phyloP scores from a whole-genome alignment of 805 yeast species.

The Kurtzmaniella fragi region DNA sequence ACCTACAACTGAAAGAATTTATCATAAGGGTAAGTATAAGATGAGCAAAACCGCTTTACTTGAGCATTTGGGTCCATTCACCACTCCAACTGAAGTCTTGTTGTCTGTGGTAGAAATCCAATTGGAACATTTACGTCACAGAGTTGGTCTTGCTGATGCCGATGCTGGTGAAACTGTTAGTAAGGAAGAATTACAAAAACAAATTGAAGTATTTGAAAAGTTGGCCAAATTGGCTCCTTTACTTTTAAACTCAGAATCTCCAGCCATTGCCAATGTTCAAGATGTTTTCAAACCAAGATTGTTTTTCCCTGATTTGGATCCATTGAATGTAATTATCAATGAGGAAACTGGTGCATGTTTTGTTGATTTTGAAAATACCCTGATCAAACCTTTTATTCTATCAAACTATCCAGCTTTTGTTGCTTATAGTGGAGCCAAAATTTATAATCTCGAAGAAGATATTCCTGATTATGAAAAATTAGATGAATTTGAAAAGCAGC shows the following conservation, averaged over 20 bases:
- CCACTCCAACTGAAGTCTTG: slow-evolving; percentile 58
- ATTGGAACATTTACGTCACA: slow-evolving; percentile 51
- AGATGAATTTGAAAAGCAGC: slow-evolving; percentile 69
- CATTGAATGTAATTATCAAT: slow-evolving; percentile 67
- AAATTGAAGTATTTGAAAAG: slow-evolving; percentile 58
- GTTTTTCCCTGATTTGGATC: slow-evolving; percentile 81
- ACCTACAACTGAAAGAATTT: slow-evolving; percentile 76
- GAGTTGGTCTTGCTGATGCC: slow-evolving; percentile 51
- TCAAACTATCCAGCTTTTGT: slow-evolving; percentile 79
- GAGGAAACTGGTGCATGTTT: slow-evolving; percentile 44
- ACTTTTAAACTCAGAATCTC: slow-evolving; percentile 51
- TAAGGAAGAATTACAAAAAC: slow-evolving; percentile 39
- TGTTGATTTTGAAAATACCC: slow-evolving; percentile 78
- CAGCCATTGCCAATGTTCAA: slow-evolving; percentile 55
- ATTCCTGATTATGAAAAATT: slow-evolving; percentile 64
- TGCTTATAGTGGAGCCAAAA: slow-evolving; percentile 82
- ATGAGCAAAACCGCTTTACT: slow-evolving; percentile 47
- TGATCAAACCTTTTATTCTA: slow-evolving; percentile 77
- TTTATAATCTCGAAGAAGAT: slow-evolving; percentile 71
- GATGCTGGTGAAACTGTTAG: slow-evolving; percentile 45
- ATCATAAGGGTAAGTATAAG: slow-evolving; percentile 61
- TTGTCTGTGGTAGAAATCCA: slow-evolving; percentile 62
- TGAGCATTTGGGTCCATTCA: slow-evolving; percentile 76
- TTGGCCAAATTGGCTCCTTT: slow-evolving; percentile 51
- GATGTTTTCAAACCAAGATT: slow-evolving; percentile 70